Evolutionary conservation across 2,329 filamentous ascomycete genomes (phyloP).

Genomic region (Emmonsia crescens): DNA sequence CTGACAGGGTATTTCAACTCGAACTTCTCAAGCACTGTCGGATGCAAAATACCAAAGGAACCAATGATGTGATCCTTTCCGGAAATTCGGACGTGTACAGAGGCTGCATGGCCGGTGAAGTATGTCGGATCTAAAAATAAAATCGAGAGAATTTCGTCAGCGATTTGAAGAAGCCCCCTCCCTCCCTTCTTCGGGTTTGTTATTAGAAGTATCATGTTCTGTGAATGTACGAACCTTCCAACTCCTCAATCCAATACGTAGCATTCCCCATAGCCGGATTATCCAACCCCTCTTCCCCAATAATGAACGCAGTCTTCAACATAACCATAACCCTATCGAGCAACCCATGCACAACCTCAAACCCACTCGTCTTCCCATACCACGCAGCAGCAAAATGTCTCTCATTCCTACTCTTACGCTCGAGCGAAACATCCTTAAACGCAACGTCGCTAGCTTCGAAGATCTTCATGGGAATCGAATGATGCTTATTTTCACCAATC

Average conservation of each 20-base stretch:
- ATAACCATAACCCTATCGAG: constrained; percentile 86
- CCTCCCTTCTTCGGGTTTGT: background rate
- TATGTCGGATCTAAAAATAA: constrained; percentile 60
- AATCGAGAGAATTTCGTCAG: too few relatives aligned
- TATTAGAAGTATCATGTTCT: too few relatives aligned
- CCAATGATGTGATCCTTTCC: constrained; percentile 71
- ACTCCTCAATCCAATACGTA: constrained; percentile 88
- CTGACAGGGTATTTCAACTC: constrained; percentile 89
- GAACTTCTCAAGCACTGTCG: constrained; percentile 84
- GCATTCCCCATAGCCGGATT: constrained; percentile 48
- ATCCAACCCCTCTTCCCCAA: constrained; percentile 59
- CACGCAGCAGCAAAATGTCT: constrained; percentile 91
- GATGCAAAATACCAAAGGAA: constrained; percentile 88
- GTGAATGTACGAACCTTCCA: constrained; percentile 45
- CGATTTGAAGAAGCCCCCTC: background rate
- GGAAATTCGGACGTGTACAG: constrained; percentile 63
- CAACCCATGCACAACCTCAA: constrained; percentile 90
- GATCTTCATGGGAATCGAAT: constrained; percentile 79
- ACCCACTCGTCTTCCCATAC: constrained; percentile 88
- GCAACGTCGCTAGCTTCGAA: constrained; percentile 87
- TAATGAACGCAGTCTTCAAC: constrained; percentile 74
- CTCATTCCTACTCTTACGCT: constrained; percentile 86
- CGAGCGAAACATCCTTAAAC: constrained; percentile 70
- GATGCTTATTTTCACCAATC: constrained; percentile 83
- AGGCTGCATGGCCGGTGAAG: constrained; percentile 79